Base-by-base conservation (phyloP, 2,329 filamentous ascomycete genomes). In the Elsinoe perseae region DNA sequence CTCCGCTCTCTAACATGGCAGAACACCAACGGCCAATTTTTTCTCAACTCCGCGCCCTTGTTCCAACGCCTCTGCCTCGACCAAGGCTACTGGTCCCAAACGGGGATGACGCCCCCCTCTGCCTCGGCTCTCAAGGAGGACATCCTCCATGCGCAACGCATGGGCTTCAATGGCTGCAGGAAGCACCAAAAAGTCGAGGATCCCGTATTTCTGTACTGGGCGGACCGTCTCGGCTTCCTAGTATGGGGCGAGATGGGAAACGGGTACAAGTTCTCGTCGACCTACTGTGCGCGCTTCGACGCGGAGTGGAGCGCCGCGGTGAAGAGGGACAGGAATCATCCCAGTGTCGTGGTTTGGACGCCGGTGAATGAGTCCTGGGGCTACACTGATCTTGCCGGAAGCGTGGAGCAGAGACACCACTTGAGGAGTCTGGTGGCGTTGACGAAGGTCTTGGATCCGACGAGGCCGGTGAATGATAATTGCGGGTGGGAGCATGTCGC, bases 401-500 rank as follows among this genome's bases (percentile, higher is more conserved):
- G 75, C 56, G 70, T 76, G 5, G 74, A 79, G 56, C 82, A 87
- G 67, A 75, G 83, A 12, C 79, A 85, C 63, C 84, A 86, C 62
- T 76, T 86, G 48, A 77, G 82, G 18, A 75, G 77, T 14, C 73
- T 86, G 1, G 86, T 86, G 65, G 81, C 82, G 62, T 65, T 79
- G 57, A 86, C 84, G 8, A 86, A 85, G 63, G 75, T 75, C 0
- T 73, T 86, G 1, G 84, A 87, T 60, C 75, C 80, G 1, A 84
- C 79, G 0, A 72, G 84, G 4, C 82, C 82, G 14, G 75, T 87
- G 64, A 87, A 86, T 63, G 83, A 86, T 66, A 86, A 87, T 67
- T 86, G 83, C 61, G 84, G 84, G 30, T 86, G 84, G 84, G 82
- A 86, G 64, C 83, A 86, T 60, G 82, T 86, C 4, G 62, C 74